Evolutionary conservation across 2,329 filamentous ascomycete genomes (phyloP).

Genomic region (Exophiala aquamarina): DNA sequence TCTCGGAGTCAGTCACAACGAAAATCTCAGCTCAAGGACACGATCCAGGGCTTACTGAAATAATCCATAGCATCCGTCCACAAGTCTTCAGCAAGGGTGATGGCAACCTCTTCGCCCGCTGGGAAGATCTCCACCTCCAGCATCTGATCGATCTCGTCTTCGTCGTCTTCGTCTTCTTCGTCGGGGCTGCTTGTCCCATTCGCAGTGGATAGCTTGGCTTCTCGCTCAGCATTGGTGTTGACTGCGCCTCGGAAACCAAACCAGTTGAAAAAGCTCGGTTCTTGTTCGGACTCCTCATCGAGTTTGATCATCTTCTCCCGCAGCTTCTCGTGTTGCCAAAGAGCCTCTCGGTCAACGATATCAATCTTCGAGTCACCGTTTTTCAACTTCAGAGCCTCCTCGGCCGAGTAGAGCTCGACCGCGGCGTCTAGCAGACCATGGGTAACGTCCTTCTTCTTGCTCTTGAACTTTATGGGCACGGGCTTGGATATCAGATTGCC

Average conservation of each 20-base stretch:
- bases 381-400: slow-evolving; percentile 39
- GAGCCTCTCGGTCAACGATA: slow-evolving; percentile 25
- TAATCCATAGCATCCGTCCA: slow-evolving; percentile 28
- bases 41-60: slow-evolving; percentile 15
- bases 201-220: slow-evolving; percentile 61
- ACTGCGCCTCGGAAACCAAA: slow-evolving; percentile 76
- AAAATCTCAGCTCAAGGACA: no score
- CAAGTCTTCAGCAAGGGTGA: slow-evolving; percentile 79
- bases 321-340: slow-evolving; percentile 31
- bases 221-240: slow-evolving; percentile 67
- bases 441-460: slow-evolving; percentile 77
- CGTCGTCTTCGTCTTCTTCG: slow-evolving; percentile 49
- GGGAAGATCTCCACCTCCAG: slow-evolving; percentile 81
- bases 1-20: slow-evolving; percentile 5
- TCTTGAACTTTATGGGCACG: slow-evolving; percentile 84
- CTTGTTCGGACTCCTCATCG: slow-evolving; percentile 34
- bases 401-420: slow-evolving; percentile 66
- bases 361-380: slow-evolving; percentile 21
- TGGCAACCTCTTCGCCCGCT: slow-evolving; percentile 79
- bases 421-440: slow-evolving; percentile 75
- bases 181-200: slow-evolving; percentile 50
- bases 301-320: slow-evolving; percentile 36
- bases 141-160: slow-evolving; percentile 59
- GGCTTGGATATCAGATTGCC: slow-evolving; percentile 83
- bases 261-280: slow-evolving; percentile 80